Evolutionary conservation across 1,284 basidiomycete genomes (phyloP).

Genomic region (Puccinia novopanici): DNA sequence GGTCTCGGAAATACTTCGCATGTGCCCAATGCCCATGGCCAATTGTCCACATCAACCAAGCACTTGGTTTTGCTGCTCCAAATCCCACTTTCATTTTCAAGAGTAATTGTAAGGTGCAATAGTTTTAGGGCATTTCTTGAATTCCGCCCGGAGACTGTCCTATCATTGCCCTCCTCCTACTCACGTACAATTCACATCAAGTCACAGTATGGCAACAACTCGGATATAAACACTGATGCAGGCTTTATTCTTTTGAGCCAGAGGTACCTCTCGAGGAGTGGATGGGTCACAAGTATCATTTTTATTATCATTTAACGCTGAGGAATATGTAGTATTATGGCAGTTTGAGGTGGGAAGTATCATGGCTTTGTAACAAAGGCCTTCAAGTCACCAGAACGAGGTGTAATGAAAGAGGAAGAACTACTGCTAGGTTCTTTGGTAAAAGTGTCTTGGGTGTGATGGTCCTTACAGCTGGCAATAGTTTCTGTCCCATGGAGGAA

Average conservation of each 20-base stretch:
- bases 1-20: background rate
- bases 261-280: no score
- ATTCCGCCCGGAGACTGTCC: no score
- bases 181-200: no score
- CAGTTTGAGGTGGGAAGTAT: background rate
- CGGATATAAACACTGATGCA: no score
- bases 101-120: background rate
- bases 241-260: no score
- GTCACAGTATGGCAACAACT: no score
- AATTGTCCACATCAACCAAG: background rate
- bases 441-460: background rate
- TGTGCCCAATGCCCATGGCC: no score
- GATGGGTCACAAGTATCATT: no score
- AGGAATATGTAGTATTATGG: no score
- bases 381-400: conserved; percentile 28
- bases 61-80: background rate
- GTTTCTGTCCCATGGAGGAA: conserved; percentile 32
- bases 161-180: no score
- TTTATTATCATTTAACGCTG: no score
- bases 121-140: no score
- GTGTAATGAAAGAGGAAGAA: conserved; percentile 12
- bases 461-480: background rate
- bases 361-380: conserved; percentile 15
- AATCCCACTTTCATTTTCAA: background rate
- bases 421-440: conserved; percentile 10